phyloP scores from a whole-genome alignment of 139 green algal species.

The Yamagishiella unicocca region DNA sequence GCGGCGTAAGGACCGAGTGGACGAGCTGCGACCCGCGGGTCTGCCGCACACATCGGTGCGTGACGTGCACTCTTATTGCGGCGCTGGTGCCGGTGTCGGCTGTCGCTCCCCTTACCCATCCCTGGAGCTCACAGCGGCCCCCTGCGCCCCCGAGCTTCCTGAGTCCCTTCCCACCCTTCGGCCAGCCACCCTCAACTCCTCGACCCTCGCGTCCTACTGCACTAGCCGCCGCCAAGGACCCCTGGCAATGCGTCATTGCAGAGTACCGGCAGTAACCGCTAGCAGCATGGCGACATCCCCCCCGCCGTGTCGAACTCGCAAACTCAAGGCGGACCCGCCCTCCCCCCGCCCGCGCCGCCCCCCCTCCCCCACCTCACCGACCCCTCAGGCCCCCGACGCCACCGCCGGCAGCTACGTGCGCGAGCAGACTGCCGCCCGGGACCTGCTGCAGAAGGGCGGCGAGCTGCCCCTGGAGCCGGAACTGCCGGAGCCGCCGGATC shows the following conservation, averaged over 20 bases:
- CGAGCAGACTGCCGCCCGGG: conserved; percentile 14
- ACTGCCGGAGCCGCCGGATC: not conserved
- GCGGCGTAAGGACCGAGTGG: too few relatives aligned
- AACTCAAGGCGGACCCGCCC: not conserved
- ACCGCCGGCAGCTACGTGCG: conserved; percentile 24
- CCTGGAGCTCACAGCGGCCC: too few relatives aligned
- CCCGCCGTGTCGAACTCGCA: too few relatives aligned
- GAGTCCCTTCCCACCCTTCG: not conserved
- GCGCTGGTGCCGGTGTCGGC: too few relatives aligned
- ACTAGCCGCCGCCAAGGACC: not conserved
- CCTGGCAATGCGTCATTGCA: too few relatives aligned
- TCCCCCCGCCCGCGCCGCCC: not conserved
- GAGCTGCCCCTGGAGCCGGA: conserved; percentile 32
- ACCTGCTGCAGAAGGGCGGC: not conserved
- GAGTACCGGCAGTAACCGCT: too few relatives aligned
- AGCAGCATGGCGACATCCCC: too few relatives aligned
- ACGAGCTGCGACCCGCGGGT: too few relatives aligned
- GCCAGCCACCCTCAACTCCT: not conserved
- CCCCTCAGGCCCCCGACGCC: conserved; percentile 34
- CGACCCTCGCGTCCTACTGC: not conserved
- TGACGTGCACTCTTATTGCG: too few relatives aligned
- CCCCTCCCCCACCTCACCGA: not conserved
- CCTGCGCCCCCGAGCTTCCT: too few relatives aligned
- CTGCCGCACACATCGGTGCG: too few relatives aligned
- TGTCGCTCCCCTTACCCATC: too few relatives aligned